Base-by-base conservation (phyloP, 495 filamentous ascomycete species). In the Aspergillus mulundensis region DNA sequence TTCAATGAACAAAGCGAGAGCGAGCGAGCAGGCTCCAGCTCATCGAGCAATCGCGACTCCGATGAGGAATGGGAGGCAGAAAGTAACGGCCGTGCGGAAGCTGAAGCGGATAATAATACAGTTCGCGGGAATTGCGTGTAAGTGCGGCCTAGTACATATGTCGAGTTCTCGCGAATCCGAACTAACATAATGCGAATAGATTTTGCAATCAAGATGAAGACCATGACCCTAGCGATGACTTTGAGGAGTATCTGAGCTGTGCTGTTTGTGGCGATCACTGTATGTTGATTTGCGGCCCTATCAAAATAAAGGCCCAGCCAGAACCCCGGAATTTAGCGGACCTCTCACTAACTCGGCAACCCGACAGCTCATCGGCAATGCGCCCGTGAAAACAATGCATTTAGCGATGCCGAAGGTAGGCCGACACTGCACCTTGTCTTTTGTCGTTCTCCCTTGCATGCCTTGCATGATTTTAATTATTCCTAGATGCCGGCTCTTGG, bases 121-220 rank as follows among this genome's bases (percentile, higher is more conserved):
- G 82, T 69, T 67, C 79, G 73, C 59, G 79, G 73, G 62, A 81
- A 76, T 51, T 88, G 78, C 87, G 79, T 83, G 86, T 87, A 70
- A 81, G 90, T 83, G 56, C 25, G n/a, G n/a, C 20, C 42, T 21
- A 47, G 54, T 24, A 15, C 72, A 20, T 30, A 32, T 48, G 19
- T 53, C 18, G 20, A 30, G 47, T 49, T 49, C 12, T 46, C 28
- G n/a, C n/a, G 28, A 5, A 36, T 24, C 25, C 25, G 46, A 59
- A 56, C 67, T 74, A 42, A 73, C 53, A 56, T 48, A 24, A 30
- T 16, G n/a, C 10, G 12, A 56, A 50, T 57, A 87, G 84, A 58
- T 91, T 89, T 67, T 96, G 91, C 69, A 81, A 79, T 38, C 78
- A 89, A 59, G 87, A 91, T 62, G 91, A 95, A 71, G 89, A 93